Evolutionary conservation across 345 rosid species (phyloP), one percentile per base, ranked within the genome.

Genomic region (Eucalyptus sideroxylon): DNA sequence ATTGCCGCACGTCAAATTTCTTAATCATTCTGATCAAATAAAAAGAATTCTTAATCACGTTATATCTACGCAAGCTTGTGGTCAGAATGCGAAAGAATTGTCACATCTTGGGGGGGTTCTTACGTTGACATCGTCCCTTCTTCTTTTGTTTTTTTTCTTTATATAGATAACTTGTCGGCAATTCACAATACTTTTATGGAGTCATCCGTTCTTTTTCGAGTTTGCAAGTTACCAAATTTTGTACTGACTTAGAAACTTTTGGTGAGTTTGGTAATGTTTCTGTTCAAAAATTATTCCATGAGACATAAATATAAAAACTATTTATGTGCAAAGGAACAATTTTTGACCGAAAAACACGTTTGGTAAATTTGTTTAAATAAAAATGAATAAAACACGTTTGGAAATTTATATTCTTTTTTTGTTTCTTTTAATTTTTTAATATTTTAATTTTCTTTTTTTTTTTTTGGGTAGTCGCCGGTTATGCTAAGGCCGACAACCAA

Each of bases 281-380:
- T 7, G 45, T 44, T 44, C 9, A 44, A 44, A 44, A 44, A 44
- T 44, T 44, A 7, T 44, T 44, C 2, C 2, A 44, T 1, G 45
- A 9, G 7, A 44, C 8, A 44, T 1, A 44, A 44, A 44, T 44
- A 44, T 1, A 44, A 44, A 44, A 44, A 8, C 9, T 8, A 44
- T 44, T 44, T 44, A 7, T 8, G 3, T 44, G 7, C 1, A 2
- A 2, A 2, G 1, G 1, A 44, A 44, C 10, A 44, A 44, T 44
- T 44, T 44, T 44, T 44, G 3, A 44, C 4, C 37, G 37, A 44
- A 44, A 44, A 0, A 44, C 47, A 3, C 11, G 9, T 9, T 45
- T 45, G 1, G 1, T 45, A 44, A 44, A 44, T 2, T 44, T 44
- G 45, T 44, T 44, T 2, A 2, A 44, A 44, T 44, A 44, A 44